Evolutionary conservation across 2,329 filamentous ascomycete genomes (phyloP).

Genomic region (Fusarium avenaceum): DNA sequence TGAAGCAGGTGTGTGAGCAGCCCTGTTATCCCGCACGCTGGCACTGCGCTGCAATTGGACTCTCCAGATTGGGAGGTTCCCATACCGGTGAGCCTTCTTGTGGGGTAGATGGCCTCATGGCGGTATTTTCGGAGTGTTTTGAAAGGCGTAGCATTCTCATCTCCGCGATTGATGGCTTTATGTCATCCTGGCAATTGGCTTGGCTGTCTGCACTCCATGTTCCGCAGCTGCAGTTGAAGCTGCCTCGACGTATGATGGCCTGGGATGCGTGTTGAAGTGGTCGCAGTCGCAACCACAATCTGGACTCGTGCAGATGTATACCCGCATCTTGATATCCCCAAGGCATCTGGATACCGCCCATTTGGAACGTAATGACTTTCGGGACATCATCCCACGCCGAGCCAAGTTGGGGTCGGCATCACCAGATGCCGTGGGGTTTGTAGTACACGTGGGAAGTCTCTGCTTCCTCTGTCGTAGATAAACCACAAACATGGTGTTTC

Average conservation of each 20-base stretch:
- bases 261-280: neutral
- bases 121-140: constrained; percentile 21
- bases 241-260: constrained; percentile 24
- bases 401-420: constrained; percentile 28
- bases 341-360: constrained; percentile 20
- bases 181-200: constrained; percentile 11
- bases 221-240: constrained; percentile 7
- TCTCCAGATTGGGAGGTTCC: constrained; percentile 35
- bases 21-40: constrained; percentile 30
- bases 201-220: too few relatives aligned
- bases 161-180: constrained; percentile 14
- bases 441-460: constrained; percentile 29
- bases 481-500: constrained; percentile 16
- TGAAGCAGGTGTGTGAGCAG: constrained; percentile 34
- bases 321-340: neutral
- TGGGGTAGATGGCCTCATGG: constrained; percentile 42
- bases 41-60: constrained; percentile 31
- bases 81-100: constrained; percentile 42
- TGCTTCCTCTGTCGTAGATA: constrained; percentile 15
- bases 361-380: constrained; percentile 34
- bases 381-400: constrained; percentile 39
- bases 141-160: constrained; percentile 28
- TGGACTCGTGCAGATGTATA: neutral
- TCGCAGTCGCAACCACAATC: constrained; percentile 4
- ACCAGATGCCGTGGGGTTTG: constrained; percentile 38